These are phyloP conservation scores for Leccinum insolens DNA, from an alignment of 1,284 basidiomycete genomes.

Conservation along the genomic window DNA sequence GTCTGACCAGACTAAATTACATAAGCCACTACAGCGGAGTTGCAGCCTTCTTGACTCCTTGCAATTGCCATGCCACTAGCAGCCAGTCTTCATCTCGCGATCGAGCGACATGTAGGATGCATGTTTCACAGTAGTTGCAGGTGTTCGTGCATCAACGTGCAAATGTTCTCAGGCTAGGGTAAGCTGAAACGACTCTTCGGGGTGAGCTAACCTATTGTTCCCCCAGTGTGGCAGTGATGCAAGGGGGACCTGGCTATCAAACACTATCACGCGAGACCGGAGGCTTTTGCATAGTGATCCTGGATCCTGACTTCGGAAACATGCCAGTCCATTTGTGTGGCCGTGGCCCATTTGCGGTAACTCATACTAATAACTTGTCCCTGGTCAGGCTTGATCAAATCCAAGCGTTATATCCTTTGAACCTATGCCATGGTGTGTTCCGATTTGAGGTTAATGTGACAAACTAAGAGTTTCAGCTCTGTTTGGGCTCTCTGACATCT, in stretches of 20 bases:
- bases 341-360: too few relatives aligned
- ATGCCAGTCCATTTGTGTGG: too few relatives aligned
- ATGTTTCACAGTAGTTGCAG: too few relatives aligned
- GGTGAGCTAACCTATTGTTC: neutral
- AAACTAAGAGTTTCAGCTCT: neutral
- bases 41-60: too few relatives aligned
- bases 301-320: too few relatives aligned
- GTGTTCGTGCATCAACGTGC: neutral
- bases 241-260: neutral
- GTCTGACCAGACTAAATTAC: slow-evolving; percentile 11
- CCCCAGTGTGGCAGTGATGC: neutral
- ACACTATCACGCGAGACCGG: neutral
- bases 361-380: too few relatives aligned
- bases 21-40: slow-evolving; percentile 14
- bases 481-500: neutral
- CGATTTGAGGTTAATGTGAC: neutral
- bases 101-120: too few relatives aligned
- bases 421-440: neutral
- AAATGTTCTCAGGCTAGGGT: neutral
- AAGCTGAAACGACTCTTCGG: neutral
- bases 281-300: too few relatives aligned
- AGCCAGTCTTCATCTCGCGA: too few relatives aligned
- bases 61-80: too few relatives aligned
- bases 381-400: too few relatives aligned
- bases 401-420: neutral